Base-by-base conservation (phyloP, 164 flowering plant genomes). In the Aristolochia fimbriata region DNA sequence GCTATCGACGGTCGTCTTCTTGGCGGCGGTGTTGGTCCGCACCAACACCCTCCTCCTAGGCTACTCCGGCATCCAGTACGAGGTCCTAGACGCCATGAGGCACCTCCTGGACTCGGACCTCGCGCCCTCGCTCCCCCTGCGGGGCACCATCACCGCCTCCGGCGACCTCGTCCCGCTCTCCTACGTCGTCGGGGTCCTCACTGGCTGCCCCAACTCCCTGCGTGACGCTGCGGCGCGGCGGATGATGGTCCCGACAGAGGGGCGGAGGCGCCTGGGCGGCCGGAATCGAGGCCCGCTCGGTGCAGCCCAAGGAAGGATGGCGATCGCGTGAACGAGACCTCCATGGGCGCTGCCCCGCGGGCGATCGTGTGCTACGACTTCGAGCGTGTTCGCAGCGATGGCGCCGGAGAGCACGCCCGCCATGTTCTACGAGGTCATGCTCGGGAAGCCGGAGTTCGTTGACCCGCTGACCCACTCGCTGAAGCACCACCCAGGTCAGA, bases 111-210 rank as follows among this genome's bases (percentile, higher is more conserved):
- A n/a, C n/a, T n/a, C n/a, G n/a, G n/a, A n/a, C n/a, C n/a, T n/a
- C n/a, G n/a, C n/a, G n/a, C n/a, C n/a, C n/a, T n/a, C n/a, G n/a
- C n/a, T n/a, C n/a, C n/a, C n/a, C n/a, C n/a, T n/a, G n/a, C n/a
- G 76, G 31, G 76, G 76, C 33, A 68, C 76, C 14, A 68, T 72
- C 60, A 72, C 74, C 17, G 72, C 72, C 53, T 73, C 63, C 60
- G 68, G 68, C 19, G 68, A 65, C 45, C 68, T 65, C 13, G 63
- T 65, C 17, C 68, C 68, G 1, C 59, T 75, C 15, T 72, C 78
- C 11, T 75, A 75, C 67, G 72, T 75, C 23, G 76, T 76, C 15
- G 79, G 79, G 2, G 55, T 76, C 21, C 30, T 72, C 50, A 72
- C 75, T 1, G 63, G 69, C 47, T 47, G 76, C 21, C 72, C 61